These are phyloP conservation scores for Cudoniella acicularis DNA, from an alignment of 495 filamentous ascomycete species.

Conservation along the genomic window DNA sequence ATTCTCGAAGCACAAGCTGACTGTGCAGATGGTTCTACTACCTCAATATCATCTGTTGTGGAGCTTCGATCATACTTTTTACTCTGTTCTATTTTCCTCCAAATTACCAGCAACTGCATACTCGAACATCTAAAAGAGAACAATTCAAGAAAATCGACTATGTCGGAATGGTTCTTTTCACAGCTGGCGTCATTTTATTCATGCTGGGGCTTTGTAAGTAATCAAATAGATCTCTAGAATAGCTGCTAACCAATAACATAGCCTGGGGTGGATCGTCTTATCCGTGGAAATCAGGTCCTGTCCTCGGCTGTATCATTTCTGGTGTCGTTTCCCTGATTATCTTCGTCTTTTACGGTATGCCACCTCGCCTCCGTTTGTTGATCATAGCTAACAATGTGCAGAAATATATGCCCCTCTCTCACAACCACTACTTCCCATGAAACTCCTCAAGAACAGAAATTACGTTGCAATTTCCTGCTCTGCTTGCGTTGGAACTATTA, in stretches of 20 bases:
- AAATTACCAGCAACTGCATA: conserved; percentile 23
- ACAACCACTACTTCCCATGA: conserved; percentile 29
- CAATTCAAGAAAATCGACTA: conserved; percentile 35
- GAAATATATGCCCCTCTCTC: conserved; percentile 19
- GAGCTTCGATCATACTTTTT: conserved; percentile 27
- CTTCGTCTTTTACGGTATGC: conserved; percentile 34
- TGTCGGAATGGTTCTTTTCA: conserved; percentile 33
- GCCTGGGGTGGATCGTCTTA: conserved; percentile 41
- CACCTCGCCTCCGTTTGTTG: not conserved
- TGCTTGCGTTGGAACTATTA: conserved; percentile 26
- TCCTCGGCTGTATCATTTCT: conserved; percentile 37
- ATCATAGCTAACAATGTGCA: conserved; percentile 12
- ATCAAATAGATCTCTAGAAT: no score
- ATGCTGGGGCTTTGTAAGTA: conserved; percentile 28
- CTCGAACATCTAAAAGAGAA: not conserved
- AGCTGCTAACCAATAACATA: conserved; percentile 18
- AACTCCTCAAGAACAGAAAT: conserved; percentile 33
- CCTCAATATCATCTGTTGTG: conserved; percentile 31
- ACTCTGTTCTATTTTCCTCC: conserved; percentile 31
- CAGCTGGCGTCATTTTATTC: conserved; percentile 31
- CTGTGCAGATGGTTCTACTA: conserved; percentile 32
- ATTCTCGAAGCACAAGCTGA: not conserved
- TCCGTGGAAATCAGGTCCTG: conserved; percentile 38
- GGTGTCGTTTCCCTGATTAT: conserved; percentile 34
- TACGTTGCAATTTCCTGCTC: conserved; percentile 26